Percentiles rank a stretch among this genome's conserved stretches.
These are phyloP conservation scores for Spinacia oleracea DNA, from an alignment of 179 eudicot species.

Conservation along the genomic window DNA sequence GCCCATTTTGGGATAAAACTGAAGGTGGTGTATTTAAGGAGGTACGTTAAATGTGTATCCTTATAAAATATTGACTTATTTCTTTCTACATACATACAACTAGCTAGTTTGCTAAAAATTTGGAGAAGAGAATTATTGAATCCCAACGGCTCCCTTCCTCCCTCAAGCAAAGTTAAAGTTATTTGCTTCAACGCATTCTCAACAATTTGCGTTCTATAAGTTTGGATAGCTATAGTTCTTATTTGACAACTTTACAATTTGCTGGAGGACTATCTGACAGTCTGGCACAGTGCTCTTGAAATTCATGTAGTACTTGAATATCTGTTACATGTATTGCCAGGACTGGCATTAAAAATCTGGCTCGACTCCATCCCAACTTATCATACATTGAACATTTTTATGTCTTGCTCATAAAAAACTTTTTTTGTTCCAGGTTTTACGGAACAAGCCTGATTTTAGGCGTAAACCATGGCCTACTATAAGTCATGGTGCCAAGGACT, in stretches of 20 bases:
- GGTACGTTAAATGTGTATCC: conserved; percentile 33
- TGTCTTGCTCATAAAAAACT: neutral
- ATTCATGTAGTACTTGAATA: neutral
- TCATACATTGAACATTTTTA: neutral
- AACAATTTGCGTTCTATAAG: neutral
- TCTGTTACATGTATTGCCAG: neutral
- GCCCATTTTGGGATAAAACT: conserved; percentile 99
- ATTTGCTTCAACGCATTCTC: neutral
- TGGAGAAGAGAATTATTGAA: neutral
- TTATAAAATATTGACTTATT: neutral
- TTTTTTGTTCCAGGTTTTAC: conserved; percentile 59
- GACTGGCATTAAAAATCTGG: neutral
- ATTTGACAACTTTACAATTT: neutral
- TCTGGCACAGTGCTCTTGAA: neutral
- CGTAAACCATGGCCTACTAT: conserved; percentile 96
- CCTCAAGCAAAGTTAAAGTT: neutral
- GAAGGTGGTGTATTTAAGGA: conserved; percentile 97
- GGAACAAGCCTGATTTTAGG: conserved; percentile 91
- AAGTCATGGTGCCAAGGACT: conserved; percentile 87
- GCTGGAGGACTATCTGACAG: neutral
- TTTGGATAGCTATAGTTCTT: neutral
- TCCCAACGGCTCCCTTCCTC: no score
- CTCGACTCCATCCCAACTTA: neutral
- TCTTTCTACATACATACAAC: neutral
- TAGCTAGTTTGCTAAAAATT: neutral